A percentile compares a stretch with the other conserved stretches of the same genome.
phyloP scores from a whole-genome alignment of 257 asterid species.

The Marsdenia floribunda region DNA sequence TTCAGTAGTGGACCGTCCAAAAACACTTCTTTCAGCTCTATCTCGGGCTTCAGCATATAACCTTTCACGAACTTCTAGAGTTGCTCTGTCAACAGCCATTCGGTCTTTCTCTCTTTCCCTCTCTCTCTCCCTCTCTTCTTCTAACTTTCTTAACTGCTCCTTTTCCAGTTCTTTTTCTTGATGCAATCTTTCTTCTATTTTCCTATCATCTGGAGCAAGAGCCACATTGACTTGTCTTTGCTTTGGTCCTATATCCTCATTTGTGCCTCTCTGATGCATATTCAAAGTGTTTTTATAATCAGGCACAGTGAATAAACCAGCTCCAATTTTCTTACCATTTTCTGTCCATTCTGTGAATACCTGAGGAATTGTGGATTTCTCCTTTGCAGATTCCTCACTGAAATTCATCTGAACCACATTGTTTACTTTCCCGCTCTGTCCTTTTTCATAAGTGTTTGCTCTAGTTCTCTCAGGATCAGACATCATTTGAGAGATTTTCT shows the following conservation, averaged over 20 bases:
- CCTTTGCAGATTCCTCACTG: conserved; percentile 31
- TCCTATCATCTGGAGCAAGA: conserved; percentile 30
- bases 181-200: conserved; percentile 35
- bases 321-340: conserved; percentile 40
- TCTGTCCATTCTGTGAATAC: conserved; percentile 29
- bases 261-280: conserved; percentile 27
- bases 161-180: conserved; percentile 49
- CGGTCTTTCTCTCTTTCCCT: conserved; percentile 96
- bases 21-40: conserved; percentile 59
- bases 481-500: conserved; percentile 23
- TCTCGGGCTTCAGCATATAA: conserved; percentile 59
- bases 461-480: conserved; percentile 23
- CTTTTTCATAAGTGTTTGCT: conserved; percentile 22
- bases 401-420: conserved; percentile 23
- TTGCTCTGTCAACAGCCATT: conserved; percentile 68
- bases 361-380: conserved; percentile 28
- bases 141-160: conserved; percentile 50
- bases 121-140: conserved; percentile 88
- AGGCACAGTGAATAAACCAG: conserved; percentile 30
- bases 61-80: conserved; percentile 63
- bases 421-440: conserved; percentile 11
- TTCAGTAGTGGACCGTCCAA: conserved; percentile 59
- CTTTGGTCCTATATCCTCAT: conserved; percentile 35
- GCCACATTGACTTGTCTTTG: conserved; percentile 31
- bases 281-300: conserved; percentile 27